These are phyloP conservation scores for Termitomyces sp. DNA, from an alignment of 768 basidiomycete species.

Conservation along the genomic window DNA sequence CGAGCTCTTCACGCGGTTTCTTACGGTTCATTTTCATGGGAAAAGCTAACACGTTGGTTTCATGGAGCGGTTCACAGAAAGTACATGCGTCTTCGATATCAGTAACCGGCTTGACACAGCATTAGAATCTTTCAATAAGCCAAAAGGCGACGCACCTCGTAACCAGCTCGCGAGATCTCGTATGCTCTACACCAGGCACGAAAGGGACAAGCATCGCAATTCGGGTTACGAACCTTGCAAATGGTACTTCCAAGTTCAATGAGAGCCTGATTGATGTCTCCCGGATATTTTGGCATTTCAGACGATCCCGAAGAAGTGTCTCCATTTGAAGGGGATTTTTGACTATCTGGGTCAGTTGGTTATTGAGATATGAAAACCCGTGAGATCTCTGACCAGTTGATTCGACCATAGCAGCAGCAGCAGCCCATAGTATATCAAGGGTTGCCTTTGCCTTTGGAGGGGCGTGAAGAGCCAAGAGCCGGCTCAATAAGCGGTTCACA, in stretches of 20 bases:
- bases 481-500: slow-evolving; percentile 80
- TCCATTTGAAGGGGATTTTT: slow-evolving; percentile 13
- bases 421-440: slow-evolving; percentile 79
- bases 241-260: slow-evolving; percentile 95
- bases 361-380: not conserved
- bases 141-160: not conserved
- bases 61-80: slow-evolving; percentile 58
- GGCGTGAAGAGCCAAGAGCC: slow-evolving; percentile 79
- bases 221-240: slow-evolving; percentile 82
- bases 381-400: slow-evolving; percentile 11
- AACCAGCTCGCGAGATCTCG: slow-evolving; percentile 7
- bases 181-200: slow-evolving; percentile 67
- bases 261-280: slow-evolving; percentile 89
- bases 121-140: not conserved
- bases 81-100: slow-evolving; percentile 81
- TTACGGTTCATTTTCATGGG: slow-evolving; percentile 87
- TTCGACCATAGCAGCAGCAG: slow-evolving; percentile 67
- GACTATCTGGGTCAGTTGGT: not conserved
- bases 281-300: slow-evolving; percentile 43
- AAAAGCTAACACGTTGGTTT: slow-evolving; percentile 59
- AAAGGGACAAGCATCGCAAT: slow-evolving; percentile 72
- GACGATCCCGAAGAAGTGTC: not conserved
- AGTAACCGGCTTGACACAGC: slow-evolving; percentile 15
- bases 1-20: slow-evolving; percentile 79
- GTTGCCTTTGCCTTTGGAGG: slow-evolving; percentile 76